phyloP scores from a whole-genome alignment of 2,329 filamentous ascomycete species.

The Cadophora luteo-olivacea region DNA sequence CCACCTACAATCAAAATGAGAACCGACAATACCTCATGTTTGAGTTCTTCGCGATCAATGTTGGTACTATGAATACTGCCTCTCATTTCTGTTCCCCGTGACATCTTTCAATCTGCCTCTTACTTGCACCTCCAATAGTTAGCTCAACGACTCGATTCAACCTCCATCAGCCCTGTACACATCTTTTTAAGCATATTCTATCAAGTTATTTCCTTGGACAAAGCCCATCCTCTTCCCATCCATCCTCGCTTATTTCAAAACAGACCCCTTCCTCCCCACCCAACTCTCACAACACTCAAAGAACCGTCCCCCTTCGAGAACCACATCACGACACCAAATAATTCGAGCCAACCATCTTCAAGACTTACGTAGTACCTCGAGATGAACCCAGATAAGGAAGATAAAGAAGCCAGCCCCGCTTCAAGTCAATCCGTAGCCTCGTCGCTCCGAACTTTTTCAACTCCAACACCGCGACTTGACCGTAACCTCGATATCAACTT shows the following conservation, averaged over 20 bases:
- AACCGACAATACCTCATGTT: too few species aligned
- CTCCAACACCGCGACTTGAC: background rate
- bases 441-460: background rate
- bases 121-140: too few species aligned
- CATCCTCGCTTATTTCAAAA: background rate
- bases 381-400: background rate
- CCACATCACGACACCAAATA: background rate
- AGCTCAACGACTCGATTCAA: too few species aligned
- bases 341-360: background rate
- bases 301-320: background rate
- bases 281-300: conserved; percentile 12
- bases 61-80: too few species aligned
- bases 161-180: too few species aligned
- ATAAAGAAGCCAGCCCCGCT: background rate
- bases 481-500: background rate
- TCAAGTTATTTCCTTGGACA: too few species aligned
- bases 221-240: background rate
- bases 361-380: background rate
- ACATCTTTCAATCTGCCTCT: too few species aligned
- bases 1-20: too few species aligned
- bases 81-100: too few species aligned
- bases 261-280: background rate
- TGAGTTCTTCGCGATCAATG: too few species aligned
- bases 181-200: too few species aligned
- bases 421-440: background rate